phyloP scores from a whole-genome alignment of 306 rosid species.

The Crotalaria pallida region DNA sequence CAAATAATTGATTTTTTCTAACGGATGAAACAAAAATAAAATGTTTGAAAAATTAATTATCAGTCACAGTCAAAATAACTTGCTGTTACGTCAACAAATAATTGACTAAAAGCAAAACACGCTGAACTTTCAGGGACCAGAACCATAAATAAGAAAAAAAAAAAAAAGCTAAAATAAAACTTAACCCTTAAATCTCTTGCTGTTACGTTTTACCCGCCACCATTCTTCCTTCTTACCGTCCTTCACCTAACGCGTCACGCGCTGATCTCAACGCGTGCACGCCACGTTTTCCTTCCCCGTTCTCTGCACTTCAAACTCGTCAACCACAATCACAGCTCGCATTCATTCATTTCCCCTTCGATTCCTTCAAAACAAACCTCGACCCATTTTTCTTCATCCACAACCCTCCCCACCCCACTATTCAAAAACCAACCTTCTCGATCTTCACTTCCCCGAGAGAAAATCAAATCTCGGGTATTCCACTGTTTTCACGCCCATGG shows the following conservation, averaged over 20 bases:
- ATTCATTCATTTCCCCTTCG: background rate
- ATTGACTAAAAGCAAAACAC: too few relatives aligned
- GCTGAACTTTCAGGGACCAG: too few relatives aligned
- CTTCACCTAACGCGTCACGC: constrained; percentile 39
- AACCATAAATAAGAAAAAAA: too few relatives aligned
- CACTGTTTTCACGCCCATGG: constrained; percentile 38
- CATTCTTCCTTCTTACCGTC: background rate
- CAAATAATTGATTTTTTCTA: too few relatives aligned
- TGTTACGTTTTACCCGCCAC: background rate
- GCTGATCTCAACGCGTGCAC: constrained; percentile 22
- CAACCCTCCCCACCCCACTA: background rate
- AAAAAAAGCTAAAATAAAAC: too few relatives aligned
- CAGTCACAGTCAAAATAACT: too few relatives aligned
- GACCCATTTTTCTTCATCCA: background rate
- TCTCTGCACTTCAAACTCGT: constrained; percentile 11
- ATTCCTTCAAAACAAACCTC: background rate
- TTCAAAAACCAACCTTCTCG: constrained; percentile 3
- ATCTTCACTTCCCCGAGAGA: background rate
- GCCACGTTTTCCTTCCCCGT: background rate
- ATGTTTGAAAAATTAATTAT: too few relatives aligned
- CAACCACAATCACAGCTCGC: background rate
- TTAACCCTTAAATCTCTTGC: too few relatives aligned
- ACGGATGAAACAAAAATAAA: too few relatives aligned
- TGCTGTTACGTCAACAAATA: too few relatives aligned
- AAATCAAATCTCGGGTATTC: background rate